These are phyloP conservation scores for Sporopachydermia cereana DNA, from an alignment of 1,139 yeast species.

Conservation along the genomic window DNA sequence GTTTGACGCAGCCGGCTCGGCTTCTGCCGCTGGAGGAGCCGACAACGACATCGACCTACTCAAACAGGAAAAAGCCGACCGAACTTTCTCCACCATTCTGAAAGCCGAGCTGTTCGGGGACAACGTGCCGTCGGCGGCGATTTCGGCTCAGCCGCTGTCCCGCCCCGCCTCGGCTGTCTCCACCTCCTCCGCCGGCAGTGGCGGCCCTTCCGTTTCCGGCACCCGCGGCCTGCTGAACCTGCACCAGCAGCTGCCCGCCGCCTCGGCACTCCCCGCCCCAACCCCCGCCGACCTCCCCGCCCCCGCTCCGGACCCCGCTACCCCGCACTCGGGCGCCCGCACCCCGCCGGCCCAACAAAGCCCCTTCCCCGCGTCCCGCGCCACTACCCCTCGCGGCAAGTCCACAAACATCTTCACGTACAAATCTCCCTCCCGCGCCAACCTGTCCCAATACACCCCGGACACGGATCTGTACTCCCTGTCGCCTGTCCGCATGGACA, in stretches of 20 bases:
- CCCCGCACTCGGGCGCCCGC: conserved; percentile 14
- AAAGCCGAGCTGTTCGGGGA: conserved; percentile 91
- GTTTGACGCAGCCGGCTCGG: conserved; percentile 10
- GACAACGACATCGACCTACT: conserved; percentile 58
- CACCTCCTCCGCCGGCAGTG: conserved; percentile 5
- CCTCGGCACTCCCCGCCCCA: conserved; percentile 6
- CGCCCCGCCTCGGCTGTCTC: conserved; percentile 8
- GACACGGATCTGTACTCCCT: conserved; percentile 68
- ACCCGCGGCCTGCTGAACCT: conserved; percentile 5
- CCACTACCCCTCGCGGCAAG: conserved; percentile 23
- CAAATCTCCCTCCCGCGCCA: conserved; percentile 45
- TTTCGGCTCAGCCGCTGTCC: conserved; percentile 8
- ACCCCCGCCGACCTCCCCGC: conserved; percentile 8
- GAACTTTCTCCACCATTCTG: conserved; percentile 74
- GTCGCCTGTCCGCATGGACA: conserved; percentile 84
- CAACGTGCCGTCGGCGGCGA: conserved; percentile 46
- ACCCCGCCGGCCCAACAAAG: conserved; percentile 17
- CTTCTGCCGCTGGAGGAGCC: conserved; percentile 18
- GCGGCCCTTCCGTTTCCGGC: conserved; percentile 6
- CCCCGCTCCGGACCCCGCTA: conserved; percentile 11
- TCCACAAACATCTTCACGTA: conserved; percentile 59
- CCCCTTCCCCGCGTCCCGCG: conserved; percentile 1
- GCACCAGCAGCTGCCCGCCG: conserved; percentile 6
- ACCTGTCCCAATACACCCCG: conserved; percentile 40
- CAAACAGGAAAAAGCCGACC: conserved; percentile 71